Conservation (phyloP, 2,329 filamentous ascomycete genomes). For the Westerdykella aurantiaca region DNA sequence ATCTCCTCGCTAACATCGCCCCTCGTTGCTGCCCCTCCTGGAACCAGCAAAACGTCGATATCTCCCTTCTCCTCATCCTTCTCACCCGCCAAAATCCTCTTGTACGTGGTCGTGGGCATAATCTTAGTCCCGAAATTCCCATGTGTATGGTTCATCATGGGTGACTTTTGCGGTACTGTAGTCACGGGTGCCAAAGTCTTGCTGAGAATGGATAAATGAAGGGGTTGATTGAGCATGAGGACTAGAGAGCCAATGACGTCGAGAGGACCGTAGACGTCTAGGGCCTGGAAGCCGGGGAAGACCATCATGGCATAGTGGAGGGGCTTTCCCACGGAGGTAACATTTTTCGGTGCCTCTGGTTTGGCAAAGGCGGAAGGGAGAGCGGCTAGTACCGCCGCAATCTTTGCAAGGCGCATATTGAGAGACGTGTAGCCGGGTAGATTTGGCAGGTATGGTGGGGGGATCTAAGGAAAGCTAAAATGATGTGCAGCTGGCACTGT, state of each 20-base stretch:
- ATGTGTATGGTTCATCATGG: slow-evolving; percentile 7
- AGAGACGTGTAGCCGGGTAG: no score
- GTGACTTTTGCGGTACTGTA: slow-evolving; percentile 6
- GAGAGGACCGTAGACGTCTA: slow-evolving; percentile 41
- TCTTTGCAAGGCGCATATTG: slow-evolving; percentile 1
- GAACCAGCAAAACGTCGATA: slow-evolving; percentile 59
- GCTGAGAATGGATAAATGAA: slow-evolving; percentile 18
- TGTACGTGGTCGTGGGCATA: slow-evolving; percentile 51
- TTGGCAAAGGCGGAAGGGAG: slow-evolving; percentile 1
- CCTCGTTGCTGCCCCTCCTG: slow-evolving; percentile 53
- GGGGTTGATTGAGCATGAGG: slow-evolving; percentile 13
- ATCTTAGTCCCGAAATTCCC: slow-evolving; percentile 34
- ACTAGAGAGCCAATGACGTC: slow-evolving; percentile 36
- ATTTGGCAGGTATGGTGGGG: no score
- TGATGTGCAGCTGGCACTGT: no score
- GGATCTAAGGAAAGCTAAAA: no score
- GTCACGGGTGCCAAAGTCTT: slow-evolving; percentile 25
- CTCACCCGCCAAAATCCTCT: slow-evolving; percentile 34
- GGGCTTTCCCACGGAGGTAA: slow-evolving; percentile 5
- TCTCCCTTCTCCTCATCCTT: slow-evolving; percentile 11
- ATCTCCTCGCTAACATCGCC: slow-evolving; percentile 34
- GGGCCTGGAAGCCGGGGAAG: slow-evolving; percentile 19
- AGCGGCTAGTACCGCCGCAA: neutral
- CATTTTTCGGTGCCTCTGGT: slow-evolving; percentile 2
- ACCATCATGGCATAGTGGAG: slow-evolving; percentile 13